A percentile compares a stretch with the other conserved stretches of the same genome.
phyloP scores from a whole-genome alignment of 768 basidiomycete genomes.

The Porphyrellus cyaneotinctus region DNA sequence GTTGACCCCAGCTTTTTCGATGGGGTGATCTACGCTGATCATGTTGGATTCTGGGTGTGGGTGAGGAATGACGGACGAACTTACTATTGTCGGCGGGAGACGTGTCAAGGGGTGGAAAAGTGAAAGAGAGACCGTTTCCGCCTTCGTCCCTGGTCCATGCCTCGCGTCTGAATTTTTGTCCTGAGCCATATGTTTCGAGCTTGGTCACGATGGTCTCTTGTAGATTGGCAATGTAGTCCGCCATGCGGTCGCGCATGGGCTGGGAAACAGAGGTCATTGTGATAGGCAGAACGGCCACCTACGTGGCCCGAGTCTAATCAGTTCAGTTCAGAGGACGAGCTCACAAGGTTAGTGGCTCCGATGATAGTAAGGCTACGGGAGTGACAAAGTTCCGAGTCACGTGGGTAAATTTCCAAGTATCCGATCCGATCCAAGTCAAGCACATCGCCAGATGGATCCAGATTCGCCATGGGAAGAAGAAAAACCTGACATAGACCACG shows the following conservation, averaged over 20 bases:
- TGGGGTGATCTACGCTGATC: constrained; percentile 7
- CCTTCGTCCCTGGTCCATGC: constrained; percentile 17
- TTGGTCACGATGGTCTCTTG: constrained; percentile 20
- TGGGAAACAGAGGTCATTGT: background rate
- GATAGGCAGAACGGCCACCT: too few species aligned
- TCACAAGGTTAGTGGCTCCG: background rate
- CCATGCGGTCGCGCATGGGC: constrained; percentile 15
- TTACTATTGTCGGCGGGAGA: background rate
- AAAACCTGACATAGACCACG: constrained; percentile 28
- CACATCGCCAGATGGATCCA: constrained; percentile 12
- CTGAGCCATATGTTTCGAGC: constrained; percentile 15
- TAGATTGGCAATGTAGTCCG: constrained; percentile 9
- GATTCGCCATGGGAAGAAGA: constrained; percentile 68
- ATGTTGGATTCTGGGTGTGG: background rate
- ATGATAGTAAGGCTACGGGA: too few species aligned
- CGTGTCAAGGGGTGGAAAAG: constrained; percentile 7
- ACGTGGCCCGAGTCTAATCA: background rate
- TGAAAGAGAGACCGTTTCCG: constrained; percentile 18
- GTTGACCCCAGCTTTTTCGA: constrained; percentile 24
- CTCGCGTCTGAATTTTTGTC: constrained; percentile 15
- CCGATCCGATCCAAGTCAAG: too few species aligned
- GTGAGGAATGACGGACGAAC: too few species aligned
- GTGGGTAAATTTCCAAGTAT: too few species aligned
- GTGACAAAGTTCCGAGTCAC: too few species aligned
- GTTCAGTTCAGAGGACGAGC: background rate